Evolutionary conservation across 2,329 filamentous ascomycete species (phyloP).

Genomic region (Nothophoma quercina): DNA sequence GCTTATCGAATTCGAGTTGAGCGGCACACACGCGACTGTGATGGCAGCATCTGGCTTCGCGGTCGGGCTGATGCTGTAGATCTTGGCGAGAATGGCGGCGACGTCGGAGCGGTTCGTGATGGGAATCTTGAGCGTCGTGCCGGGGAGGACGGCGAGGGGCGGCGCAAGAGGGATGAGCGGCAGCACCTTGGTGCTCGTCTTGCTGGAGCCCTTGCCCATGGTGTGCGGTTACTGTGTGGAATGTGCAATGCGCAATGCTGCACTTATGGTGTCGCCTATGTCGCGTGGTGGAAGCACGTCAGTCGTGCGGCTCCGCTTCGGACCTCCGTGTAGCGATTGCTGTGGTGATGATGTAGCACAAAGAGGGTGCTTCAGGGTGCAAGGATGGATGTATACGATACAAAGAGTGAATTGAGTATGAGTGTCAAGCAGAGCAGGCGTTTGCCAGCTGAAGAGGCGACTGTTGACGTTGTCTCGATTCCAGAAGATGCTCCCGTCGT

Average conservation of each 20-base stretch:
- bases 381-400: not conserved
- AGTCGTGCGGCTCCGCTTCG: conserved; percentile 17
- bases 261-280: not conserved
- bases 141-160: conserved; percentile 83
- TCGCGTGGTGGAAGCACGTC: conserved; percentile 12
- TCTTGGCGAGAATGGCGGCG: conserved; percentile 82
- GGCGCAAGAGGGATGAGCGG: conserved; percentile 84
- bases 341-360: conserved; percentile 7
- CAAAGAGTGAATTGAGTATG: not conserved
- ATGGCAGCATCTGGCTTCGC: conserved; percentile 71
- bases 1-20: conserved; percentile 77
- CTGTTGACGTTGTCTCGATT: conserved; percentile 21
- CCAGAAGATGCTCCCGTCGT: conserved; percentile 29
- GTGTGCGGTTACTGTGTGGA: conserved; percentile 4
- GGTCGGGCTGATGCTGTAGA: conserved; percentile 78
- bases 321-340: conserved; percentile 5
- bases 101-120: conserved; percentile 87
- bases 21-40: conserved; percentile 85
- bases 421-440: not conserved
- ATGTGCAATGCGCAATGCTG: not conserved
- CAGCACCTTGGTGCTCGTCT: conserved; percentile 55
- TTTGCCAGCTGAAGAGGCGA: conserved; percentile 7
- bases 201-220: conserved; percentile 48
- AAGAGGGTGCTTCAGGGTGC: not conserved
- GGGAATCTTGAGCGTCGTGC: conserved; percentile 82